Conservation (phyloP, 345 rosid genomes). For the Brassica napus region Da-Ae NC_063434.1:5253501-5254000, state of each 20-base stretch:
- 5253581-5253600: background rate
- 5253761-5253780: slow-evolving; percentile 17
- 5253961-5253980: slow-evolving; percentile 1
- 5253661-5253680: background rate
- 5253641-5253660: background rate
- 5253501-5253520: slow-evolving; percentile 15
- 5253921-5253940: background rate
- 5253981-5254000: background rate
- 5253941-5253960: slow-evolving; percentile 10
- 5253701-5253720: background rate
- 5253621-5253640: background rate
- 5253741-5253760: slow-evolving; percentile 6
- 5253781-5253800: background rate
- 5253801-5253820: slow-evolving; percentile 29
- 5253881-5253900: slow-evolving; percentile 5
- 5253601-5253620: background rate
- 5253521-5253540: background rate
- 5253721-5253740: background rate
- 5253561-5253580: slow-evolving; percentile 76
- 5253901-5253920: background rate
- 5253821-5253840: slow-evolving; percentile 2
- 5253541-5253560: slow-evolving; percentile 37
- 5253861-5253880: background rate
- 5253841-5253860: background rate
- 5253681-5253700: background rate